Evolutionary conservation across 108 stramenopile genomes (phyloP).

Genomic region (Conticribra guillardii): DNA sequence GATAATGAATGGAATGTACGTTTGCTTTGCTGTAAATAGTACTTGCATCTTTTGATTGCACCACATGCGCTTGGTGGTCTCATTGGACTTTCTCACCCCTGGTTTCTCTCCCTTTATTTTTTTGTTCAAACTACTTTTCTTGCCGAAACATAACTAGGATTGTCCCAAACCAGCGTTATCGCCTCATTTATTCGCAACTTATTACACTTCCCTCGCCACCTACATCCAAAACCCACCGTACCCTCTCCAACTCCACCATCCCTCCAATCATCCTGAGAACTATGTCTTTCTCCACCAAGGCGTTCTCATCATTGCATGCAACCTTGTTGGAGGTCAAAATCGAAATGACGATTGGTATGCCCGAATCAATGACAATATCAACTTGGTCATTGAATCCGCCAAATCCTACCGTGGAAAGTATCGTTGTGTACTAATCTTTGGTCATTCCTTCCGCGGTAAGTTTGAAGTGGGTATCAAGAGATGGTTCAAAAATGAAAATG

Average conservation of each 20-base stretch:
- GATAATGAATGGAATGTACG: constrained; percentile 4
- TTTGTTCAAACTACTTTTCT: not conserved
- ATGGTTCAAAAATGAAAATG: not conserved
- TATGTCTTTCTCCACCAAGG: constrained; percentile 2
- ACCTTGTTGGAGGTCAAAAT: constrained; percentile 1
- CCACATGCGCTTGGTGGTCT: not conserved
- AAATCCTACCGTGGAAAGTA: not conserved
- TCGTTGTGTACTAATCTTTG: not conserved
- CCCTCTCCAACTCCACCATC: not conserved
- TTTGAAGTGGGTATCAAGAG: not conserved
- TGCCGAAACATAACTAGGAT: no score
- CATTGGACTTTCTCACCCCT: not conserved
- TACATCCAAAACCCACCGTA: not conserved
- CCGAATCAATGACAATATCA: not conserved
- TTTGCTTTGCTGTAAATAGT: not conserved
- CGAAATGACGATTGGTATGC: not conserved
- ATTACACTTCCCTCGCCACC: not conserved
- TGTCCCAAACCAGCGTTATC: not conserved
- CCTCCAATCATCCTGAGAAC: not conserved
- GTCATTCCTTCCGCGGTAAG: not conserved
- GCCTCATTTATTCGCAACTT: not conserved
- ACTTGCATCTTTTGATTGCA: not conserved
- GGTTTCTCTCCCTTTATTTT: not conserved
- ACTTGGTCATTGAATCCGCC: constrained; percentile 2
- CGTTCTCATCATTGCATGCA: constrained; percentile 7